Base-by-base conservation (phyloP, 306 rosid species). In the Acacia melanoxylon region DNA sequence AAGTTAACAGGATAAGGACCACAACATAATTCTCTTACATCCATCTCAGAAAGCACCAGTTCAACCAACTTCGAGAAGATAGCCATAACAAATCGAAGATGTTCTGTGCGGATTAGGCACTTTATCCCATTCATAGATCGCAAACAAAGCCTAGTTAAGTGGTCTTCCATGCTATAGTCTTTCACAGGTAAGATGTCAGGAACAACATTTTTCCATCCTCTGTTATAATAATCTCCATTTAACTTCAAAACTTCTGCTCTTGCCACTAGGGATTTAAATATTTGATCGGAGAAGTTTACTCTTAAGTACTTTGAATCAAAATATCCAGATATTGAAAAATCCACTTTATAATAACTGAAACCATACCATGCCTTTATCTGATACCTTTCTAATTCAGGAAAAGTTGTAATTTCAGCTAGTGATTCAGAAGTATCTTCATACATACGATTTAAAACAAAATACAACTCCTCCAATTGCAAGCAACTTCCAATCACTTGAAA, bases 141-240 rank as follows among this genome's bases (percentile, higher is more conserved):
- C n/a, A 76, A 19, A 1, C 0, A 0, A 22, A 76, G 56, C 27
- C 27, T 15, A n/a, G 3, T 41, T 68, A 66, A 46, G 16, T 12
- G 16, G 13, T 46, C 51, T 2, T 42, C 12, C 31, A 29, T 29
- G 2, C 0, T 42, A 12, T 10, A 6, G 1, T 15, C 24, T 3
- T 5, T 25, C 33, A 49, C 12, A 31, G 72, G 44, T 68, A 75
- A 24, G 16, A 80, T 51, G 68, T 48, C 81, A 6, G 81, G 88
- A 29, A 84, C 48, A 5, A 83, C 16, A 67, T 58, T 80, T 75
- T 44, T 80, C 10, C 68, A 70, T 46, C 75, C 81, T 59, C 61
- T 80, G 3, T 58, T 5, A 0, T 35, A 31, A 58, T 56, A 22
- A 46, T 56, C 5, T 46, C 45, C 69, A 19, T 48, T 3, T 2